Conservation (phyloP, 768 basidiomycete genomes). For the Pleurotus tuber-regium region DNA sequence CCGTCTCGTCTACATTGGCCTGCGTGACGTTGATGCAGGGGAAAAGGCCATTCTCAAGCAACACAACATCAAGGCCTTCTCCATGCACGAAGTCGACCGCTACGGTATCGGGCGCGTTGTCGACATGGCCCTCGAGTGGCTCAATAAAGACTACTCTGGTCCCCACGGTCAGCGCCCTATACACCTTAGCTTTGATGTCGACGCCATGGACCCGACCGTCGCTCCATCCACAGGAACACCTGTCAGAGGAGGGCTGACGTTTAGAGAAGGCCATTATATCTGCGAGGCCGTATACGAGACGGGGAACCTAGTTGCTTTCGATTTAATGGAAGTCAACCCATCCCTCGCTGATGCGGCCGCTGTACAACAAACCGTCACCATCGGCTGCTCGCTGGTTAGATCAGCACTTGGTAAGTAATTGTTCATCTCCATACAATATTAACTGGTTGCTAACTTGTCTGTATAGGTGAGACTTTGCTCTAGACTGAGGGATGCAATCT, state of each 20-base stretch:
- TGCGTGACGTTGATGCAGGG: slow-evolving; percentile 87
- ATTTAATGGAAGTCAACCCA: slow-evolving; percentile 99
- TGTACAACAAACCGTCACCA: slow-evolving; percentile 84
- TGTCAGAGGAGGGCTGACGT: slow-evolving; percentile 92
- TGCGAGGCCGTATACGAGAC: slow-evolving; percentile 93
- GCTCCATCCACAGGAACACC: slow-evolving; percentile 97
- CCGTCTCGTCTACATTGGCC: slow-evolving; percentile 92
- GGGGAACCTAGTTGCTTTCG: slow-evolving; percentile 85
- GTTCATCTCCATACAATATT: neutral
- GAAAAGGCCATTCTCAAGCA: slow-evolving; percentile 87
- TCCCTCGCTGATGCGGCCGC: slow-evolving; percentile 73
- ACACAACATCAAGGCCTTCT: slow-evolving; percentile 80
- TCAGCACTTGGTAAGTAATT: slow-evolving; percentile 70
- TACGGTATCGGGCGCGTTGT: slow-evolving; percentile 94
- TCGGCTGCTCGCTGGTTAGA: slow-evolving; percentile 84
- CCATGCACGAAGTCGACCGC: slow-evolving; percentile 90
- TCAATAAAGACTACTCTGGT: slow-evolving; percentile 64
- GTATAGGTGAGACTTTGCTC: slow-evolving; percentile 13
- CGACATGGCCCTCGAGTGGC: slow-evolving; percentile 93
- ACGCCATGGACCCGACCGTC: slow-evolving; percentile 90
- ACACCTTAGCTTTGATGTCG: slow-evolving; percentile 96
- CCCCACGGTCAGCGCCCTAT: slow-evolving; percentile 50
- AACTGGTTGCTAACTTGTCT: neutral
- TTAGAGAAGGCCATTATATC: slow-evolving; percentile 98
- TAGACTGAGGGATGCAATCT: too few species aligned